Base-by-base conservation (phyloP, 78 protist genomes). In the Chrysochromulina tobinii region DNA sequence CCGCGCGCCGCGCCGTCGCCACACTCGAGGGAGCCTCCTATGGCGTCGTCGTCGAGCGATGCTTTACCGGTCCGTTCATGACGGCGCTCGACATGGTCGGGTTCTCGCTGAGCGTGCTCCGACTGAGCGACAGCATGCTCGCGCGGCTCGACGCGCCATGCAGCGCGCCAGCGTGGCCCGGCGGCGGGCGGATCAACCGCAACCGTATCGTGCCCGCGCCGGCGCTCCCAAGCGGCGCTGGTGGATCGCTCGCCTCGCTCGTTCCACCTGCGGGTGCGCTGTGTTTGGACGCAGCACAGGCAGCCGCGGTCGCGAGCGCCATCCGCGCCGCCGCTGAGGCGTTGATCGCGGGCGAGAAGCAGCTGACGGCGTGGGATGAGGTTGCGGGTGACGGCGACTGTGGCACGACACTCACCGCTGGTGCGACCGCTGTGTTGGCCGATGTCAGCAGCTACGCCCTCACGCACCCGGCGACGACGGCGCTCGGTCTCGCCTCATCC, bases 1-100 rank as follows among this genome's bases (percentile, higher is more conserved):
- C 53, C 51, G 1, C 20, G 17, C 90, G 90, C 38, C 23, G 38
- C 17, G 85, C 85, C 23, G 23, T 77, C 61, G 14, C 8, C 27
- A 2, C 25, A 27, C 85, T 77, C 85, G 38, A 23, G 59, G 12
- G 79, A 50, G 54, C 50, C 1, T 2, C 8, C 4, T 18, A 66
- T 0, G 72, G 14, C 25, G 27, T 4, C n/a, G 27, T 4, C 8
- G 23, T 3, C 8, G 72, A 8, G 27, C 4, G 8, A 66, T 18
- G 59, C 58, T 23, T 73, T 64, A 0, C 15, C 50, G 91, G 91
- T 27, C 1, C 69, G 38, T 89, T 77, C 91, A 89, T 89, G 91
- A 50, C 83, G 15, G 9, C 84, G 0, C 57, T 89, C 69, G 91
- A 89, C 61, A 89, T 89, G 91, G 27, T 25, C 57, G 91, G 91